Conservation (phyloP, 2,329 filamentous ascomycete genomes). For the Aspergillus quadricinctus region DNA sequence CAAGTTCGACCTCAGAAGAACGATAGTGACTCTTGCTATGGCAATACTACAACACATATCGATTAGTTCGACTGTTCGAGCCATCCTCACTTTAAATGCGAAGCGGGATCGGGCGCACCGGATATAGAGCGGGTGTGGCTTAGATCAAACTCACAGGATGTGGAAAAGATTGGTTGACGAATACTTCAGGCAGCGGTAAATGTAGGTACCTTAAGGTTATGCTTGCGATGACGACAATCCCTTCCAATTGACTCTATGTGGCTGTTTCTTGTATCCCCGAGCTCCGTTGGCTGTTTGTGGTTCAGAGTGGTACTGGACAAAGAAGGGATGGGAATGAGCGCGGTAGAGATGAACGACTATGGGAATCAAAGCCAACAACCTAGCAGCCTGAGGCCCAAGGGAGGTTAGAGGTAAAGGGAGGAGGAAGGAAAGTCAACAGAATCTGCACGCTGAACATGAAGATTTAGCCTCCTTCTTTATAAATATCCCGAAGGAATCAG, state of each 20-base stretch:
- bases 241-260: not conserved
- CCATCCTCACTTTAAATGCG: constrained; percentile 6
- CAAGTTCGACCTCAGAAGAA: not conserved
- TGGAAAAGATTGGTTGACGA: not conserved
- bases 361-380: too few relatives aligned
- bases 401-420: not conserved
- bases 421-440: not conserved
- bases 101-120: constrained; percentile 1
- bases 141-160: not conserved
- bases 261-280: not conserved
- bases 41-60: not conserved
- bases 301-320: not conserved
- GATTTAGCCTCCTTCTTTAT: not conserved
- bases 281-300: not conserved
- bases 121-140: constrained; percentile 11
- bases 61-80: not conserved
- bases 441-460: not conserved
- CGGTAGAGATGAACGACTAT: not conserved
- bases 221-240: not conserved
- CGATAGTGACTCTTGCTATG: not conserved
- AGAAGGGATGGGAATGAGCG: not conserved
- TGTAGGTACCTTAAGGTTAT: not conserved
- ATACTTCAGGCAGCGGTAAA: not conserved
- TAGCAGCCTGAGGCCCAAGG: not conserved
- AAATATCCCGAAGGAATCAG: not conserved